A percentile compares a stretch with the other conserved stretches of the same genome.
phyloP scores from a whole-genome alignment of 2,329 filamentous ascomycete species.

The Alternaria sp. region DNA sequence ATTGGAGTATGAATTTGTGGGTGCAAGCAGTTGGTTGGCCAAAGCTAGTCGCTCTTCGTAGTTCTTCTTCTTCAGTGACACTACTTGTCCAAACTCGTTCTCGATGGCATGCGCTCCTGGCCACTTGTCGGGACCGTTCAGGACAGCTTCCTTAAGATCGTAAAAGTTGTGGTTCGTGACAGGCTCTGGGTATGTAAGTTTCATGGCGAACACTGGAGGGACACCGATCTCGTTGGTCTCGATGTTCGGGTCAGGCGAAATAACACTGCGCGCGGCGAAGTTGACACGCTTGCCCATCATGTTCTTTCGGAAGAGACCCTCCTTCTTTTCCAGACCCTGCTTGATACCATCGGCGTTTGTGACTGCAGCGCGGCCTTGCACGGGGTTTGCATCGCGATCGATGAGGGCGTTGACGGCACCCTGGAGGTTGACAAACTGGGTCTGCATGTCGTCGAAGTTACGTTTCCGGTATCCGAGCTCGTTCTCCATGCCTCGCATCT shows the following conservation, averaged over 20 bases:
- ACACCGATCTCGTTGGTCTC: conserved; percentile 99
- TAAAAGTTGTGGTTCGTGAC: conserved; percentile 97
- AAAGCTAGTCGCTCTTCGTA: conserved; percentile 86
- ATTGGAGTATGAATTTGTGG: conserved; percentile 75
- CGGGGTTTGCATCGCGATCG: conserved; percentile 84
- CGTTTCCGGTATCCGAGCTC: conserved; percentile 55
- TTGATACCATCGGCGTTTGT: conserved; percentile 93
- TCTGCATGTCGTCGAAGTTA: conserved; percentile 78
- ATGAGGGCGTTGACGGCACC: conserved; percentile 92
- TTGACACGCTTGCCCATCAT: conserved; percentile 99
- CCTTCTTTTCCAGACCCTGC: conserved; percentile 97
- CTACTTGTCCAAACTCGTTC: conserved; percentile 90
- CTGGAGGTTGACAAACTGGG: conserved; percentile 82
- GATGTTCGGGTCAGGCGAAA: conserved; percentile 97
- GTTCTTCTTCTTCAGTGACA: conserved; percentile 86
- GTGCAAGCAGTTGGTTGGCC: conserved; percentile 90
- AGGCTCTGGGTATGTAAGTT: conserved; percentile 94
- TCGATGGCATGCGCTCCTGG: conserved; percentile 94
- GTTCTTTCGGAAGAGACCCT: conserved; percentile 96
- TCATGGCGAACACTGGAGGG: conserved; percentile 95
- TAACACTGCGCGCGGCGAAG: conserved; percentile 95
- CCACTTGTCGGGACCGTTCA: conserved; percentile 93
- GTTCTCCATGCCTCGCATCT: conserved; percentile 62
- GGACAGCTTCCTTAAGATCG: conserved; percentile 92
- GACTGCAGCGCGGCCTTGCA: conserved; percentile 77